Evolutionary conservation across 2,329 filamentous ascomycete genomes (phyloP).

Genomic region (Exophiala calicioides): DNA sequence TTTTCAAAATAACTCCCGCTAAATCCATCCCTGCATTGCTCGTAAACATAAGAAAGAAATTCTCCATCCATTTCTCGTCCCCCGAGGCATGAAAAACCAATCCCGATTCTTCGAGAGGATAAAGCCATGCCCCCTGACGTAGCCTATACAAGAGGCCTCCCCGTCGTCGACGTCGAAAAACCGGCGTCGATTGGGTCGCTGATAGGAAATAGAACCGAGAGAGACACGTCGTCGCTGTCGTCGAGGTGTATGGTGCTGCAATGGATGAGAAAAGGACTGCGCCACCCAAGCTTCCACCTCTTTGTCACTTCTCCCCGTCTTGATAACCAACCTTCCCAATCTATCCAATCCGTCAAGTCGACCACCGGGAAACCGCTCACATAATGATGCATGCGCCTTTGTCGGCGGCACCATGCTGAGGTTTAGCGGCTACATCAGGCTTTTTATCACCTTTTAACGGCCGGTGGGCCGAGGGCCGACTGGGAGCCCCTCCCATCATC

Average conservation of each 20-base stretch:
- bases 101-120: constrained; percentile 43
- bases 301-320: constrained; percentile 13
- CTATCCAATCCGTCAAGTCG: constrained; percentile 10
- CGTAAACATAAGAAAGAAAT: constrained; percentile 21
- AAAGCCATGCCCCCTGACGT: constrained; percentile 48
- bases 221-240: constrained; percentile 10
- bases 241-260: constrained; percentile 15
- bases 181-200: constrained; percentile 16
- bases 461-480: constrained; percentile 30
- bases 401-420: constrained; percentile 33
- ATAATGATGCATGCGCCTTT: constrained; percentile 36
- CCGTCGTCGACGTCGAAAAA: constrained; percentile 20
- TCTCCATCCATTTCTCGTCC: constrained; percentile 21
- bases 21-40: constrained; percentile 20
- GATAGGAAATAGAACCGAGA: constrained; percentile 16
- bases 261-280: constrained; percentile 20
- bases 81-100: constrained; percentile 45
- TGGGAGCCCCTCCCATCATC: constrained; percentile 42
- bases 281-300: constrained; percentile 21
- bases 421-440: constrained; percentile 40
- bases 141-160: constrained; percentile 28
- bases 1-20: constrained; percentile 22
- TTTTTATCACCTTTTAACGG: constrained; percentile 51
- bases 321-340: constrained; percentile 16
- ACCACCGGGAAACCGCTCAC: constrained; percentile 29